These are phyloP conservation scores for Penicillium sp. DNA, from an alignment of 2,329 filamentous ascomycete species.

Conservation along the genomic window DNA sequence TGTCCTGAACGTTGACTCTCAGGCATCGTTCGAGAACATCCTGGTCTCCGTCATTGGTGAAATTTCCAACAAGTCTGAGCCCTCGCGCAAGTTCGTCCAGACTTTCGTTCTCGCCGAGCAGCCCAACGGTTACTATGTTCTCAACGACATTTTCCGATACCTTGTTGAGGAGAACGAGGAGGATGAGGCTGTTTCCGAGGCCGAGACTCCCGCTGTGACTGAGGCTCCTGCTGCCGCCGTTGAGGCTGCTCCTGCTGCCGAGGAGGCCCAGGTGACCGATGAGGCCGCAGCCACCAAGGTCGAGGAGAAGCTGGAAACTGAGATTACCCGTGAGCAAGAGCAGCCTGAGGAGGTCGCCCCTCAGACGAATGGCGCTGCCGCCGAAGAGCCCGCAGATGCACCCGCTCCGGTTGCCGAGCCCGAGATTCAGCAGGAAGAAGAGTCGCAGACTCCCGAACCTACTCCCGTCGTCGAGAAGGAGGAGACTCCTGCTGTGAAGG, in stretches of 20 bases:
- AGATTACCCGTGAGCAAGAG: slow-evolving; percentile 42
- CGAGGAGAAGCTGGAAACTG: slow-evolving; percentile 70
- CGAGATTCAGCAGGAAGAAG: slow-evolving; percentile 49
- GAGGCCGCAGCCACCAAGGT: slow-evolving; percentile 50
- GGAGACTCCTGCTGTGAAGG: slow-evolving; percentile 48
- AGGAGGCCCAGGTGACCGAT: slow-evolving; percentile 29
- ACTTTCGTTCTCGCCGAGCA: slow-evolving; percentile 96
- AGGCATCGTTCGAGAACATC: slow-evolving; percentile 87
- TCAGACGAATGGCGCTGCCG: slow-evolving; percentile 32
- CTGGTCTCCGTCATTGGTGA: slow-evolving; percentile 98
- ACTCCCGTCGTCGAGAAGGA: slow-evolving; percentile 48
- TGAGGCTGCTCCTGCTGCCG: slow-evolving; percentile 22
- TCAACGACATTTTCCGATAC: slow-evolving; percentile 97
- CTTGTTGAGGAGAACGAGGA: slow-evolving; percentile 70
- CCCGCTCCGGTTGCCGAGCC: slow-evolving; percentile 29
- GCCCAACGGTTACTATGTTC: slow-evolving; percentile 93
- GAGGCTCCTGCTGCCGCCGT: slow-evolving; percentile 34
- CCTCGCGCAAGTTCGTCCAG: slow-evolving; percentile 94
- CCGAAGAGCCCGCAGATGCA: slow-evolving; percentile 18
- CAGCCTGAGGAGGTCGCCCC: slow-evolving; percentile 25
- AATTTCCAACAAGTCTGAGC: slow-evolving; percentile 86
- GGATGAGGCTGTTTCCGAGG: slow-evolving; percentile 38
- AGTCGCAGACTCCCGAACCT: slow-evolving; percentile 59
- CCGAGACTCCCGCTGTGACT: slow-evolving; percentile 36
- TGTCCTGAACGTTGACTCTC: slow-evolving; percentile 94